Evolutionary conservation across 169 alveolate species (phyloP).

Genomic region (Cryptosporidium viatorum): DNA sequence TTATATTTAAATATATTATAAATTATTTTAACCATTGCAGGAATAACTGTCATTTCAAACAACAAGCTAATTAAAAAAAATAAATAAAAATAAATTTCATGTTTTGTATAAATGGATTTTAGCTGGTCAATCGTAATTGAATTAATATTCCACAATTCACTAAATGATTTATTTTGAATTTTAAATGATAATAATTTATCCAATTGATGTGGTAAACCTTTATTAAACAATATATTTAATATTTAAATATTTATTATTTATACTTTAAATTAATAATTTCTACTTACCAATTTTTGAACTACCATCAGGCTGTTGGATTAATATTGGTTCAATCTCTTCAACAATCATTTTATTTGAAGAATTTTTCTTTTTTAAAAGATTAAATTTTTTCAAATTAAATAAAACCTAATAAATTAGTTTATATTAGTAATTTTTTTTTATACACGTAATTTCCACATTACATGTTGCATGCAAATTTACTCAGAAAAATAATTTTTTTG

Average conservation of each 20-base stretch:
- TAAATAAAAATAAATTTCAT: slow-evolving; percentile 65
- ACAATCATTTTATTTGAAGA: background rate
- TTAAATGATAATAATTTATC: slow-evolving; percentile 37
- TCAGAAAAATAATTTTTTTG: background rate
- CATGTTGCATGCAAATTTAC: slow-evolving; percentile 35
- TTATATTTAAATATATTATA: slow-evolving; percentile 33
- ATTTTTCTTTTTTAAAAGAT: background rate
- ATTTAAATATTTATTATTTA: background rate
- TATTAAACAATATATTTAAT: background rate
- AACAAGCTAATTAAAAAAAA: slow-evolving; percentile 34
- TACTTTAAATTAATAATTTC: background rate
- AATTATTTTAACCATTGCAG: slow-evolving; percentile 28
- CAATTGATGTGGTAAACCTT: slow-evolving; percentile 52
- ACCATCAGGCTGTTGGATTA: slow-evolving; percentile 74
- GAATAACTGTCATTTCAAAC: slow-evolving; percentile 50
- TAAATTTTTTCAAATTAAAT: background rate
- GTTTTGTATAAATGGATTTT: slow-evolving; percentile 49
- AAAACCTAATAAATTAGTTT: background rate
- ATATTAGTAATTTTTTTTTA: background rate
- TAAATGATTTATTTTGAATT: slow-evolving; percentile 20
- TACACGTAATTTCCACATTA: slow-evolving; percentile 52
- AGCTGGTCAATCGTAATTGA: slow-evolving; percentile 57
- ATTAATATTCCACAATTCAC: slow-evolving; percentile 43
- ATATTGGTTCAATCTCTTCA: slow-evolving; percentile 68
- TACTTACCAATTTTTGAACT: slow-evolving; percentile 62